phyloP scores from a whole-genome alignment of 352 stramenopile genomes.

The Globisporangium carolinianum region DNA sequence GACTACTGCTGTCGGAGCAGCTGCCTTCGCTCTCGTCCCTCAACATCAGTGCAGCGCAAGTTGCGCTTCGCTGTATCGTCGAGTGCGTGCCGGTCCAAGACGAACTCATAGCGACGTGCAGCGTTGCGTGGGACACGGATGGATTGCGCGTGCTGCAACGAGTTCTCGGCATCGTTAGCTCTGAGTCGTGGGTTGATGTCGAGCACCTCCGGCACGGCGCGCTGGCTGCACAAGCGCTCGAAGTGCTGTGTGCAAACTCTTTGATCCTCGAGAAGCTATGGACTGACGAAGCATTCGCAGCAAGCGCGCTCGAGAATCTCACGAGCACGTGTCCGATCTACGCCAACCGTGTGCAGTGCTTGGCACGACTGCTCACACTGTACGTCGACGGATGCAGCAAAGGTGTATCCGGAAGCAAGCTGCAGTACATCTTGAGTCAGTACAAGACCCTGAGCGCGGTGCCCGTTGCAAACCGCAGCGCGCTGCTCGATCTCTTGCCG shows the following conservation, averaged over 20 bases:
- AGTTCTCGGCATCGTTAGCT: background rate
- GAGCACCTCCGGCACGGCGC: background rate
- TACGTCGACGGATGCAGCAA: background rate
- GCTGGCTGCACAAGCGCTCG: slow-evolving; percentile 1
- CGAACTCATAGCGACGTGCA: background rate
- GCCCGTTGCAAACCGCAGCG: slow-evolving; percentile 1
- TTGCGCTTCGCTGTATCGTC: background rate
- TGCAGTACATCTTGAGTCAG: background rate
- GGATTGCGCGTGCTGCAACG: background rate
- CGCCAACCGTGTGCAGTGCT: slow-evolving; percentile 1
- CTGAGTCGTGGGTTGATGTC: background rate
- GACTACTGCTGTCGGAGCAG: background rate
- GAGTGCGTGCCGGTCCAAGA: background rate
- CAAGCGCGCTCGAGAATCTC: background rate
- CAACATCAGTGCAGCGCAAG: background rate
- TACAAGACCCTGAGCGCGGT: slow-evolving; percentile 4
- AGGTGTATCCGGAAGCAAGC: no score
- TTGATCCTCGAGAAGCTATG: background rate
- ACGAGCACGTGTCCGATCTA: background rate
- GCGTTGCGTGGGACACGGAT: background rate
- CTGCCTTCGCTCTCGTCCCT: background rate
- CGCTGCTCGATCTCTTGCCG: slow-evolving; percentile 7
- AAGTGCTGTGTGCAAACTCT: background rate
- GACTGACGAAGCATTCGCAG: background rate
- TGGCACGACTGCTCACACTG: background rate